These are phyloP conservation scores for Fusarium transvaalense DNA, from an alignment of 2,329 filamentous ascomycete species.

Conservation along the genomic window DNA sequence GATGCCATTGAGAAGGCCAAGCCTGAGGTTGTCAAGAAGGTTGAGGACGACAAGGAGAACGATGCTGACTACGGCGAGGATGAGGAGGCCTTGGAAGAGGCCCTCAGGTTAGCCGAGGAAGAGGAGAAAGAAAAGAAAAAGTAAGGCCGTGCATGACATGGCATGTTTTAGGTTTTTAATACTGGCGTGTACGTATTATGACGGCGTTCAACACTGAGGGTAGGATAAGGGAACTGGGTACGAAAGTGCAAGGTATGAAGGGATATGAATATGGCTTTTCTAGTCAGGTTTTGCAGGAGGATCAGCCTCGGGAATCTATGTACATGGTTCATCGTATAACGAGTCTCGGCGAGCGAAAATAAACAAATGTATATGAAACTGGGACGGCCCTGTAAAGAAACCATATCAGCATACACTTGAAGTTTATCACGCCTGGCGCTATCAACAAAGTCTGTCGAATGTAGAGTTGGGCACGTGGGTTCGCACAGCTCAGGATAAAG, in stretches of 20 bases:
- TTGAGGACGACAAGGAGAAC: conserved; percentile 43
- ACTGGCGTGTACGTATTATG: conserved; percentile 29
- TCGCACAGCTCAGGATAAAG: neutral
- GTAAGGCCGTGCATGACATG: conserved; percentile 3
- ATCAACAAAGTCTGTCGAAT: neutral
- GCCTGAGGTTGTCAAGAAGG: conserved; percentile 28
- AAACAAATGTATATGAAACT: neutral
- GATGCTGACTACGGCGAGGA: conserved; percentile 53
- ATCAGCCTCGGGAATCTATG: conserved; percentile 34
- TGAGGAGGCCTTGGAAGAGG: conserved; percentile 55
- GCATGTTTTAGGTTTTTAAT: conserved; percentile 3
- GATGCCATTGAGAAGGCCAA: conserved; percentile 46
- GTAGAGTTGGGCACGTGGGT: neutral
- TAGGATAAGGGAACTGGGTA: conserved; percentile 14
- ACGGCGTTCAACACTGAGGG: conserved; percentile 35
- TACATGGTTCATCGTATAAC: conserved; percentile 7
- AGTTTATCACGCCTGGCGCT: neutral
- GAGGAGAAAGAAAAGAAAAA: conserved; percentile 41
- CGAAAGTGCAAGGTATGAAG: conserved; percentile 11
- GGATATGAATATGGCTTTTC: conserved; percentile 20
- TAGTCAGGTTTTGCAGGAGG: conserved; percentile 25
- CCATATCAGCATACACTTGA: neutral
- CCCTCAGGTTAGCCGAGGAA: conserved; percentile 51
- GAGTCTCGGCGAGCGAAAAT: neutral
- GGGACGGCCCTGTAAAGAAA: too few species aligned